These are phyloP conservation scores for Acanthamoeba triangularis DNA, from an alignment of 208 protist species.

Conservation along the genomic window DNA sequence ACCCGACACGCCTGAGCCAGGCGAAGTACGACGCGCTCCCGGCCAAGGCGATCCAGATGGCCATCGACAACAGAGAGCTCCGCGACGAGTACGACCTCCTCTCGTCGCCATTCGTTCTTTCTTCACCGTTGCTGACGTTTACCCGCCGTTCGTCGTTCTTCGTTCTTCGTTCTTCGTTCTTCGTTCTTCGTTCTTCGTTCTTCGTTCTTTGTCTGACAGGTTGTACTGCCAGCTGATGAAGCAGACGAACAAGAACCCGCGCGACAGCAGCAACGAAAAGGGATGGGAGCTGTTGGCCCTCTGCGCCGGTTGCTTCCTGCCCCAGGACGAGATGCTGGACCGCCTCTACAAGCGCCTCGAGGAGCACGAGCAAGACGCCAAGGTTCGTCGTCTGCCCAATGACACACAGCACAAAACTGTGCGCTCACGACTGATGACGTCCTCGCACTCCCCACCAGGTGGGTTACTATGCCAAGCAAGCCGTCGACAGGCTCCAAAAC, in stretches of 20 bases:
- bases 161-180: too few species aligned
- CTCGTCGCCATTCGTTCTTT: neutral
- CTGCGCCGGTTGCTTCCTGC: slow-evolving; percentile 9
- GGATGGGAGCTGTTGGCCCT: slow-evolving; percentile 69
- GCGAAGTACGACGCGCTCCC: slow-evolving; percentile 53
- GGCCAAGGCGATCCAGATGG: slow-evolving; percentile 11
- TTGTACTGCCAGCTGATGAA: slow-evolving; percentile 69
- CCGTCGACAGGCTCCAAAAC: slow-evolving; percentile 50
- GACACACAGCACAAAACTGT: neutral
- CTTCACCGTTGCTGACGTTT: neutral
- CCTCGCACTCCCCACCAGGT: neutral
- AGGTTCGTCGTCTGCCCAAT: neutral
- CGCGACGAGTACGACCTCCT: slow-evolving; percentile 41
- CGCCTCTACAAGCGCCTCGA: slow-evolving; percentile 47
- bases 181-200: too few species aligned
- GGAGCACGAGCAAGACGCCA: slow-evolving; percentile 4
- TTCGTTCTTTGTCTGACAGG: too few species aligned
- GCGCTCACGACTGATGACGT: neutral
- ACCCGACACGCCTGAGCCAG: slow-evolving; percentile 36
- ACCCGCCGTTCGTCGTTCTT: neutral
- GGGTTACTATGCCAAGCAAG: slow-evolving; percentile 55
- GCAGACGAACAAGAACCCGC: slow-evolving; percentile 69
- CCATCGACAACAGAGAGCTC: slow-evolving; percentile 71
- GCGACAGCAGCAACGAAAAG: slow-evolving; percentile 65
- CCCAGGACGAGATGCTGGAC: slow-evolving; percentile 53